Evolutionary conservation across 345 rosid genomes (phyloP).

Genomic region (Hypericum androsaemum): DNA sequence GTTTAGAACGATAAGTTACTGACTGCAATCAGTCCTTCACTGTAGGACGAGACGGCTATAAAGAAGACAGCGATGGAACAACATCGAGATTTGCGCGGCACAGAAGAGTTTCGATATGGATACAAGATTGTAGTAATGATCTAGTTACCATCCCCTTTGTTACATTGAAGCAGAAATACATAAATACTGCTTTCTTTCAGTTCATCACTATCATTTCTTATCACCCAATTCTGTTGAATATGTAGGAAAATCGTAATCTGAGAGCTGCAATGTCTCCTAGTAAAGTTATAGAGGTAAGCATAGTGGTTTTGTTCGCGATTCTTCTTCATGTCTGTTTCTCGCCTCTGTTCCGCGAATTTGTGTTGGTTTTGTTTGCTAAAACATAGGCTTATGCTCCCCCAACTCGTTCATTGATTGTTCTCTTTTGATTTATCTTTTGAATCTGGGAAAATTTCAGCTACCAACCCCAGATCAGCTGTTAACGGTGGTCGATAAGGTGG

Average conservation of each 20-base stretch:
- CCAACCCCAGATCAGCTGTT: conserved; percentile 75
- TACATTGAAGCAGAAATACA: neutral
- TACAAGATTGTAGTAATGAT: conserved; percentile 86
- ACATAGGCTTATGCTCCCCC: neutral
- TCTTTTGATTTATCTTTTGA: neutral
- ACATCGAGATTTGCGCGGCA: conserved; percentile 50
- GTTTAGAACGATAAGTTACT: neutral
- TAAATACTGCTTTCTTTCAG: too few species aligned
- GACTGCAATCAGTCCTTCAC: conserved; percentile 6
- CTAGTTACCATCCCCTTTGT: conserved; percentile 4
- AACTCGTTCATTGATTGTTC: neutral
- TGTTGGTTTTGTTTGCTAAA: neutral
- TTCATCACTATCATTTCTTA: neutral
- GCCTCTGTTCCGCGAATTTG: neutral
- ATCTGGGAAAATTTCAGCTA: conserved; percentile 49
- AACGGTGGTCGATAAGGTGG: conserved; percentile 80
- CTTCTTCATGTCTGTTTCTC: neutral
- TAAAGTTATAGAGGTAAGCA: conserved; percentile 70
- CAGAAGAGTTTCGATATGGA: conserved; percentile 87
- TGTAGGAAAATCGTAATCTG: conserved; percentile 74
- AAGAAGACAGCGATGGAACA: conserved; percentile 80
- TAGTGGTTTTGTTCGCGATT: neutral
- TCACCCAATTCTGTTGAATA: conserved; percentile 5
- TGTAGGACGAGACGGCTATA: conserved; percentile 87
- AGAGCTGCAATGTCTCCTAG: conserved; percentile 65